These are phyloP conservation scores for Rhizoctonia solani DNA, from an alignment of 1,284 basidiomycete genomes.

Conservation along the genomic window DNA sequence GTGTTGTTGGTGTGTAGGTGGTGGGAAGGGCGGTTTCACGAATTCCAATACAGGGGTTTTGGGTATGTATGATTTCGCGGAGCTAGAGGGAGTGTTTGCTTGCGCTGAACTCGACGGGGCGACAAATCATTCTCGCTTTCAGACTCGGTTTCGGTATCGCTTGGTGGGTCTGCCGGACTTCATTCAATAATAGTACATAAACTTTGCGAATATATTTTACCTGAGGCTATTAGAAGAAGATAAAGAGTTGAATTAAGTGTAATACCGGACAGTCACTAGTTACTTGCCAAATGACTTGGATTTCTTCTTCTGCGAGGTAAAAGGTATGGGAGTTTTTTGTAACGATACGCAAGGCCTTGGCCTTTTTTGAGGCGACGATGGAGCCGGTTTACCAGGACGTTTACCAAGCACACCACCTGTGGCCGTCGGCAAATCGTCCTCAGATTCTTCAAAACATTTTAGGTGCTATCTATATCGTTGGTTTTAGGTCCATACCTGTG, in stretches of 20 bases:
- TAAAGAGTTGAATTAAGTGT: too few relatives aligned
- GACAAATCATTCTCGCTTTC: slow-evolving; percentile 36
- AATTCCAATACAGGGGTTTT: background rate
- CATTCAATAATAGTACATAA: too few relatives aligned
- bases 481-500: slow-evolving; percentile 2
- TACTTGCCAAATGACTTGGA: too few relatives aligned
- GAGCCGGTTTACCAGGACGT: slow-evolving; percentile 8
- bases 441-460: slow-evolving; percentile 15
- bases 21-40: slow-evolving; percentile 1
- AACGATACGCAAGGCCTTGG: too few relatives aligned
- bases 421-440: slow-evolving; percentile 12
- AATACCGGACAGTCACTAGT: too few relatives aligned
- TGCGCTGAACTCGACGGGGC: slow-evolving; percentile 11
- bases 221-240: too few relatives aligned
- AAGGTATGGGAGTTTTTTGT: too few relatives aligned
- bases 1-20: background rate
- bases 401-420: slow-evolving; percentile 5
- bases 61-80: background rate
- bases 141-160: slow-evolving; percentile 29
- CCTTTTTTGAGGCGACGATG: too few relatives aligned
- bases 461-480: background rate
- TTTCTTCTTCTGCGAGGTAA: too few relatives aligned
- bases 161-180: background rate
- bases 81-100: too few relatives aligned
- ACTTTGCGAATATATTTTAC: too few relatives aligned